A percentile compares a stretch with the other conserved stretches of the same genome.
phyloP scores from a whole-genome alignment of 2,329 filamentous ascomycete genomes.

The Fusarium napiforme region DNA sequence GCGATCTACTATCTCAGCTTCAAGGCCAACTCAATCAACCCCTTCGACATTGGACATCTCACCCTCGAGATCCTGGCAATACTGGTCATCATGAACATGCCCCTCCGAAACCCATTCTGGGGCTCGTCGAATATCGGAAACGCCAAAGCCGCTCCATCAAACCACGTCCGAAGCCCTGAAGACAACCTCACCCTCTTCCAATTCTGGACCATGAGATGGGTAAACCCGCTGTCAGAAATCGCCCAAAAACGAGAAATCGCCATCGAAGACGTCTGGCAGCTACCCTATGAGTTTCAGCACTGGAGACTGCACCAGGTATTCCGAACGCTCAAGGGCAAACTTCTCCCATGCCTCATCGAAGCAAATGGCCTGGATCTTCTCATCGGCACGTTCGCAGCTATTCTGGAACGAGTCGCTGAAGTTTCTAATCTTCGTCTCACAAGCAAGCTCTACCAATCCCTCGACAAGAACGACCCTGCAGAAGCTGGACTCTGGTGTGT shows the following conservation, averaged over 20 bases:
- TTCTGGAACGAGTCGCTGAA: conserved; percentile 60
- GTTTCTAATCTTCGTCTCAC: conserved; percentile 54
- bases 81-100: conserved; percentile 51
- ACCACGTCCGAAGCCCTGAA: conserved; percentile 74
- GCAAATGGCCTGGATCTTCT: conserved; percentile 85
- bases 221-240: conserved; percentile 75
- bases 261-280: conserved; percentile 82
- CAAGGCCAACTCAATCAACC: conserved; percentile 27
- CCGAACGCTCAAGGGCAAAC: conserved; percentile 75
- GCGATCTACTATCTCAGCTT: conserved; percentile 47
- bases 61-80: conserved; percentile 42
- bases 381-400: conserved; percentile 71
- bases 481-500: conserved; percentile 52
- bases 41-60: conserved; percentile 40
- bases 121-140: conserved; percentile 48
- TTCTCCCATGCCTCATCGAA: conserved; percentile 74
- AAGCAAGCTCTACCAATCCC: conserved; percentile 50
- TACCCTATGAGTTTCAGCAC: conserved; percentile 87
- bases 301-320: conserved; percentile 78
- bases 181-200: conserved; percentile 84
- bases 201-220: conserved; percentile 88
- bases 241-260: conserved; percentile 74
- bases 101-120: conserved; percentile 51
- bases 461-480: conserved; percentile 45
- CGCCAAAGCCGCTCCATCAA: conserved; percentile 42